These are phyloP conservation scores for Drechslerella stenobrocha DNA, from an alignment of 2,329 filamentous ascomycete species.

Conservation along the genomic window DNA sequence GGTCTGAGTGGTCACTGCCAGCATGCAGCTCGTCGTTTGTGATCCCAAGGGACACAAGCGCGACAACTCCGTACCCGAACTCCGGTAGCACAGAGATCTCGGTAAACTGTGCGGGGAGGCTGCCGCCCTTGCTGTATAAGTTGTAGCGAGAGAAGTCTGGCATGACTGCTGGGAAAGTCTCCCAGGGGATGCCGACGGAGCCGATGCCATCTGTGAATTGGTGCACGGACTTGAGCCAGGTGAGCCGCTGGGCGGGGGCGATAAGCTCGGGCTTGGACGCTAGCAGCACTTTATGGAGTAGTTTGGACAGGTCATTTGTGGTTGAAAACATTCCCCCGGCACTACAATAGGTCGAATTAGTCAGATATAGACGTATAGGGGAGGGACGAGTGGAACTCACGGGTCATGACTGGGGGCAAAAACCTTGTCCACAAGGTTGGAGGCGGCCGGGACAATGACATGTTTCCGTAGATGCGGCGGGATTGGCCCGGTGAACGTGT, in stretches of 20 bases:
- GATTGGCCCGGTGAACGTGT: conserved; percentile 34
- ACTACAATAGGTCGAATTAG: conserved; percentile 4
- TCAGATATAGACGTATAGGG: too few species aligned
- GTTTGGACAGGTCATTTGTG: conserved; percentile 27
- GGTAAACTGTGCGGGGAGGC: conserved; percentile 25
- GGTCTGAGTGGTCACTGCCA: conserved; percentile 10
- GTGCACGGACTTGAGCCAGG: conserved; percentile 30
- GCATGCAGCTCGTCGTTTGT: conserved; percentile 14
- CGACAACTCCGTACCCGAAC: conserved; percentile 32
- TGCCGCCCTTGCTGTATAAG: conserved; percentile 40
- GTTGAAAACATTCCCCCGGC: conserved; percentile 44
- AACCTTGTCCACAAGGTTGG: conserved; percentile 28
- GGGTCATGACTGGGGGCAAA: conserved; percentile 22
- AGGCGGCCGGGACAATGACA: conserved; percentile 16
- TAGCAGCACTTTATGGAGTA: conserved; percentile 31
- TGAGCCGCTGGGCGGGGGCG: conserved; percentile 21
- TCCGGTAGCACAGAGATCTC: conserved; percentile 29
- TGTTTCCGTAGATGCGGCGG: conserved; percentile 18
- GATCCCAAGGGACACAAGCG: conserved; percentile 14
- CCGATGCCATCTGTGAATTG: conserved; percentile 33
- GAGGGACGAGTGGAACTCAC: conserved; percentile 7
- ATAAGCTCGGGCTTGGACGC: conserved; percentile 18
- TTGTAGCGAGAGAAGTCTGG: conserved; percentile 31
- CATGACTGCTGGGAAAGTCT: conserved; percentile 30
- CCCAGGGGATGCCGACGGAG: conserved; percentile 37